Evolutionary conservation across 106 monocot species (phyloP).

Genomic region (Dactylorhiza incarnata): DNA sequence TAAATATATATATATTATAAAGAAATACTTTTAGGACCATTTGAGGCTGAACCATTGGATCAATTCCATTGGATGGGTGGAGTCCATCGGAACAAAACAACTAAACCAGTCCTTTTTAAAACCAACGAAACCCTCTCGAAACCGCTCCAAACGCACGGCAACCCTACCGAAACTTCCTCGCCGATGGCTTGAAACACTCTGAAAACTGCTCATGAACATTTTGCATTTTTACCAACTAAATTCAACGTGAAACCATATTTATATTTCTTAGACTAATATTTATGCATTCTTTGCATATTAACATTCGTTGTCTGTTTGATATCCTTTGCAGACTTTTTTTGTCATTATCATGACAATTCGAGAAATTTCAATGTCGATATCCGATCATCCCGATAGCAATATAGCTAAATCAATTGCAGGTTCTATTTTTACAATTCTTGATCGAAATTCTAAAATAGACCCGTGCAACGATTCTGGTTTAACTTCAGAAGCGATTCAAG

Average conservation of each 20-base stretch:
- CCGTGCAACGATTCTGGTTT: conserved; percentile 39
- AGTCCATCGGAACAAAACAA: too few species aligned
- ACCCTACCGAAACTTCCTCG: too few species aligned
- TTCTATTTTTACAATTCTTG: conserved; percentile 48
- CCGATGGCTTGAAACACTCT: too few species aligned
- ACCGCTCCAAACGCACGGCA: too few species aligned
- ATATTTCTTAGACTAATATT: too few species aligned
- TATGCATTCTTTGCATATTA: background rate
- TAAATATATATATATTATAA: too few species aligned
- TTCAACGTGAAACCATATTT: background rate
- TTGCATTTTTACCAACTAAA: background rate
- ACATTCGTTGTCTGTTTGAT: background rate
- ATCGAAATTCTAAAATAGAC: conserved; percentile 45
- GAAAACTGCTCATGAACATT: too few species aligned
- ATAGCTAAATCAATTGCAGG: conserved; percentile 39
- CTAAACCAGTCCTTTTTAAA: too few species aligned
- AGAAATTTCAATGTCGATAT: conserved; percentile 46
- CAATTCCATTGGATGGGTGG: too few species aligned
- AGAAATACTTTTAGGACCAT: too few species aligned
- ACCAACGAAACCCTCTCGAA: too few species aligned
- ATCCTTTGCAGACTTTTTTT: conserved; percentile 37
- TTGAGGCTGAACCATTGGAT: too few species aligned
- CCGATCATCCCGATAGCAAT: conserved; percentile 36
- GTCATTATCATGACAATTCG: conserved; percentile 37
- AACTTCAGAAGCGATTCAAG: conserved; percentile 1